phyloP scores from a whole-genome alignment of 140 eudicot genomes.

The Stevia rebaudiana region DNA sequence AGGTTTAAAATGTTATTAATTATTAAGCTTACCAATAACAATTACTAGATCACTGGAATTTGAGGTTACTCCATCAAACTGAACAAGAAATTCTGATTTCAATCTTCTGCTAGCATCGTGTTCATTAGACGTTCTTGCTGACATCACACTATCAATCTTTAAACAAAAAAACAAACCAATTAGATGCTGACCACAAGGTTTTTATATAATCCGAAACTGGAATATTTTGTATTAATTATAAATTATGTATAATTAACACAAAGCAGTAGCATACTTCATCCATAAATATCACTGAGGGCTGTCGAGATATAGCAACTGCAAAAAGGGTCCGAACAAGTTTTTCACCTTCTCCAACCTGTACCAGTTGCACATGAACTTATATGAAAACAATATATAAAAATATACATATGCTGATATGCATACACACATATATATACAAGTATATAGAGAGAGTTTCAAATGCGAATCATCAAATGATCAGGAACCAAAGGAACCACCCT shows the following conservation, averaged over 20 bases:
- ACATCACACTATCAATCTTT: slow-evolving; percentile 96
- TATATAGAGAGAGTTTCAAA: not conserved
- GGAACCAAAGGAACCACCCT: not conserved
- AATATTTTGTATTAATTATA: not conserved
- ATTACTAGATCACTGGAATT: slow-evolving; percentile 76
- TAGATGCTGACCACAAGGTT: not conserved
- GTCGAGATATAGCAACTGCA: slow-evolving; percentile 75
- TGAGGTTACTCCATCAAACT: slow-evolving; percentile 94
- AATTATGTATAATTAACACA: slow-evolving; percentile 3
- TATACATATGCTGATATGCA: not conserved
- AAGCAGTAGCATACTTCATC: slow-evolving; percentile 64
- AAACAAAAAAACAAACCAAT: slow-evolving; percentile 1
- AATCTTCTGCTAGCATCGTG: slow-evolving; percentile 99
- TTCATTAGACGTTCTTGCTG: slow-evolving; percentile 81
- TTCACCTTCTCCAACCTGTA: slow-evolving; percentile 98
- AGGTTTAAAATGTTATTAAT: not conserved
- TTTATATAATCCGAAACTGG: not conserved
- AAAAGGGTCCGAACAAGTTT: slow-evolving; percentile 97
- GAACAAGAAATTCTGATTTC: slow-evolving; percentile 94
- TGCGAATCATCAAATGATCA: not conserved
- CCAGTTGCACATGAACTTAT: not conserved
- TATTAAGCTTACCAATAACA: slow-evolving; percentile 65
- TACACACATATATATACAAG: not conserved
- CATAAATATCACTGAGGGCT: slow-evolving; percentile 95
- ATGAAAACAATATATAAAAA: not conserved